Evolutionary conservation across 257 asterid genomes (phyloP), one percentile per base, ranked within the genome.

Genomic region (Penstemon barbatus): DNA sequence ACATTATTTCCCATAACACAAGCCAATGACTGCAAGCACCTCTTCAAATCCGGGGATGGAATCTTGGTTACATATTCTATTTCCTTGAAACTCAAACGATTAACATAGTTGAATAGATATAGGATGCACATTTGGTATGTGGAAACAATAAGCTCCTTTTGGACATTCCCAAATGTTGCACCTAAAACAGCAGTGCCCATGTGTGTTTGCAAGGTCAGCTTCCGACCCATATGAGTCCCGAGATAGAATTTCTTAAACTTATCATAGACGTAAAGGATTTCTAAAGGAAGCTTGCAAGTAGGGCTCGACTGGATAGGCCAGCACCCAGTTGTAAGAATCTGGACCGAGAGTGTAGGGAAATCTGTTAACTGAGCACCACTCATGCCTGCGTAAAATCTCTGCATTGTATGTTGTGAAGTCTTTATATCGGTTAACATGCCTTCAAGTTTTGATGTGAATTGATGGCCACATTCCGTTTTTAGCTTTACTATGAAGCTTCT

Each of bases 341-440:
- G 93, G 58, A 86, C 90, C 0, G 78, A 77, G 39, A 84, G 70
- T 2, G 86, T 74, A 0, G 85, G 86, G 4, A 81, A 78, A 1
- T 68, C 69, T 9, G 58, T 74, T 5, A 85, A 66, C 61, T 86
- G 84, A 15, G 80, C n/a, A 49, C 82, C 85, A 25, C 33, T 25
- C 18, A 52, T 39, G 57, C 84, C 59, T 13, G 82, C 65, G 18
- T 80, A 64, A 56, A 84, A 86, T 37, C 87, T 87, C 56, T 82
- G 86, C 88, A 86, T 84, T 11, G 90, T 84, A 59, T 84, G 88
- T 44, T 80, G 84, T 12, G 93, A 86, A 0, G 90, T 86, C 73
- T 82, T 84, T 90, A 86, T 84, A 75, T 86, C 93, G 0, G 90
- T 86, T 48, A 84, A 84, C 93, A 86, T 86, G 58, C 93, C 90